Base-by-base conservation (phyloP, 2,329 filamentous ascomycete genomes). In the Hawksworthiomyces lignivorus region DNA sequence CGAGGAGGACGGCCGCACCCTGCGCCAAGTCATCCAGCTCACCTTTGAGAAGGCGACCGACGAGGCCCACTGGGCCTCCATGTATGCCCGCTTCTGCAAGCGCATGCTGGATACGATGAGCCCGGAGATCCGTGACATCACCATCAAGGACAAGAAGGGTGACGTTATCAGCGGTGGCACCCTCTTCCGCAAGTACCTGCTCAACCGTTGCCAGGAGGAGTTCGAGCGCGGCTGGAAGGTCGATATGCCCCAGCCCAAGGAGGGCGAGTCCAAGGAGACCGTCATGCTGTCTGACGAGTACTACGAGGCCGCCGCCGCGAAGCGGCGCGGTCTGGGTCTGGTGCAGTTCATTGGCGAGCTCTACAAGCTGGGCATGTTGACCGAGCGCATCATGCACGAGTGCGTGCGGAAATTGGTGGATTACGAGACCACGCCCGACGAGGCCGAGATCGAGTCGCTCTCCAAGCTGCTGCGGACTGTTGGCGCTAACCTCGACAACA, bases 281-380 rank as follows among this genome's bases (percentile, higher is more conserved):
- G 82, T 70, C 35, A 81, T 97, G 72, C 68, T 98, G 53, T 95
- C 90, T 0, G 92, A 98, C 48, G 92, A 97, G 62, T 98, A 98
- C 70, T 98, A 98, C 63, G 68, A 80, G 50, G 90, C 87, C 30
- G 90, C 89, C 37, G 89, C 90, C 44, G 89, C 89, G 57, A 98
- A 98, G 74, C 83, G 92, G 67, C 85, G 88, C 64, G 92, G 92
- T 68, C 84, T 98, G 50, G 92, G 92, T 82, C 78, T 98, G 18
- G 90, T 98, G 50, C 90, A 96, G 67, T 98, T 98, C 69, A 98
- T 98, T 59, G 92, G 92, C 70, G 92, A 98, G 68, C 79, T 98
- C 34, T 98, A 94, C 79, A 98, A 97, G 74, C 80, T 98, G 47
- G 82, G 84, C 61, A 98, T 98, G 92, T 77, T 98, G 63, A 98